Base-by-base conservation (phyloP, 163 green algal genomes). In the Trebouxiophyceae sp. region DNA sequence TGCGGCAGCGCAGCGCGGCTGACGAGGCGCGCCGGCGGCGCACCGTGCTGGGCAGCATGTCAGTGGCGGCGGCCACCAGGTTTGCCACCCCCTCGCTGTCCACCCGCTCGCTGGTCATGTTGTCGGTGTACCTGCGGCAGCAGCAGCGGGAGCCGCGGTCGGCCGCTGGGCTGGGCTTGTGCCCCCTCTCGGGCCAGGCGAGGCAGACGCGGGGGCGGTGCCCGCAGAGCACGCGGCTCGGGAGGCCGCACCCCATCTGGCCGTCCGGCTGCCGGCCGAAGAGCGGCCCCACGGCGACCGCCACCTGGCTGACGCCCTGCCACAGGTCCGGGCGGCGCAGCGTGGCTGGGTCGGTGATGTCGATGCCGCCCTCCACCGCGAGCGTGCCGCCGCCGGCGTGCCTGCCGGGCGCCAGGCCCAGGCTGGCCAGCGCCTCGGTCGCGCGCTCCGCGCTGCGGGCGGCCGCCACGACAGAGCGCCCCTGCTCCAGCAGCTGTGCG, bases 401-500 rank as follows among this genome's bases (percentile, higher is more conserved):
- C n/a, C n/a, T n/a, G n/a, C n/a, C n/a, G n/a, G n/a, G n/a, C n/a
- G n/a, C n/a, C n/a, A n/a, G n/a, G n/a, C n/a, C n/a, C n/a, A n/a
- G n/a, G 12, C 12, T n/a, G 39, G 39, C 39, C 60, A 86, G 74
- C 8, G 70, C 73, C 16, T 83, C 61, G 1, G 46, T 12, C 0
- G 78, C 80, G 31, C 78, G 79, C 55, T 84, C 75, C 27, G 65
- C 60, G 28, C 55, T 68, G 29, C 88, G 80, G 1, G 65, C 76
- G 0, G 79, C 86, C 0, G 87, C 89, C 22, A 95, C 75, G 45
- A 96, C 89, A 0, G 75, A 84, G 31, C 89, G 78, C 0, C 86
- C 87, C 0, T 71, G 56, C 1, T 60, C 54, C 44, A 92, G 46
- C 2, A 92, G 70, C 81, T 85, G 78, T 68, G 63, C 16, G 26